Base-by-base conservation (phyloP, 176 grass and related monocot species). In the Triticum monococcum region DNA sequence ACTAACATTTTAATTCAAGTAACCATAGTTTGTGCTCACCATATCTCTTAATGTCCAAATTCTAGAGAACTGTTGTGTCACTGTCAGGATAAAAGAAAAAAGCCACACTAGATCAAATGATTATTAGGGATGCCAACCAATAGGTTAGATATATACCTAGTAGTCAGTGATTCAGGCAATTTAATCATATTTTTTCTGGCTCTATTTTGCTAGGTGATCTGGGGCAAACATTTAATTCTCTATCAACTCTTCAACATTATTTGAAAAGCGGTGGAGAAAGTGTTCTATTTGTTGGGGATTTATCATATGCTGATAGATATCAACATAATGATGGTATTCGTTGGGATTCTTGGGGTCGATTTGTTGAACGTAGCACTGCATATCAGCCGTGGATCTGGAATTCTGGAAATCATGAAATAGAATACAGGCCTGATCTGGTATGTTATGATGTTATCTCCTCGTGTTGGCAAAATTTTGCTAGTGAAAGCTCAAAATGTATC, bases 351-450 rank as follows among this genome's bases (percentile, higher is more conserved):
- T 98, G 93, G 93, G 93, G 86, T 69, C 93, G 87, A 36, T 74
- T 98, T 91, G 79, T 96, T 79, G 96, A 98, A 85, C 71, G 60
- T 46, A 91, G 92, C 89, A 77, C 88, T 74, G 93, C 96, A 17
- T 96, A 94, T 85, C 96, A 98, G 36, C 92, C 96, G 86, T 98
- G 96, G 96, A 96, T 98, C 64, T 96, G 91, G 86, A 87, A 59
- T 62, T 13, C 88, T 96, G 96, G 96, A 60, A 98, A 98, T 87
- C 96, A 98, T 82, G 96, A 98, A 88, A 96, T 98, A 91, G 96
- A 96, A 75, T 98, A 92, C 84, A 90, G 90, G 64, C 93, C 96
- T 86, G 96, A 98, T 82, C 81, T 98, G 91, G 96, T 98, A 95
- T 72, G 48, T 86, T 50, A 38, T 84, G 95, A 95, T 76, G 40